Evolutionary conservation across 2,329 filamentous ascomycete genomes (phyloP), one percentile per base, ranked within the genome.

Genomic region (Penicillium nordicum): DNA sequence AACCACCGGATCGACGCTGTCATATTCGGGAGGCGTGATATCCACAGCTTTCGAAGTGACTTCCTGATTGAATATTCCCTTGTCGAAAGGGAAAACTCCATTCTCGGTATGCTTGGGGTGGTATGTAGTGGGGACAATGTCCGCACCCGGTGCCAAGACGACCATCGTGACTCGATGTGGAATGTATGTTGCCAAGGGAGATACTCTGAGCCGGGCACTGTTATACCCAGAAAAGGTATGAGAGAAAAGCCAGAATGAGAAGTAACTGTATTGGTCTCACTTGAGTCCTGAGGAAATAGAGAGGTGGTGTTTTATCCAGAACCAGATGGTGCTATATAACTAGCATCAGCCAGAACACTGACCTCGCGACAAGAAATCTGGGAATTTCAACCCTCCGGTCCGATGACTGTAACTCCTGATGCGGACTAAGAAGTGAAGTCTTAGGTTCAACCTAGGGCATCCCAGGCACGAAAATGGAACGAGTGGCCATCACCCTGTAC

Each of bases 301-400:
- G 16, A 54, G 27, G 14, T 41, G 18, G 8, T 29, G 36, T 42
- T 50, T 16, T 10, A 32, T 42, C 38, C 29, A 53, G 55, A 61
- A 30, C 49, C 30, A 42, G 25, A 59, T 48, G 55, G 37, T 51
- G 45, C 57, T 65, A 66, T 65, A 66, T 66, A 66, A 29, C 50
- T 42, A 21, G 18, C 30, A 32, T 40, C 16, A n/a, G 27, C 25
- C 5, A 25, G 18, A 34, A n/a, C 23, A 32, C 50, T 38, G 55
- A 55, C 41, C 30, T 21, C 51, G 45, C 14, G 44, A 44, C 10
- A 34, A 37, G 9, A 52, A 40, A 30, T 44, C 21, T 37, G 38
- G 32, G 18, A 25, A 41, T 25, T 16, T 42, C 10, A 12, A 25
- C 16, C 37, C 51, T 53, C 52, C 52, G 49, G 29, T 48, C 50